phyloP scores from a whole-genome alignment of 75 land plant genomes.

The Pinus taeda region DNA sequence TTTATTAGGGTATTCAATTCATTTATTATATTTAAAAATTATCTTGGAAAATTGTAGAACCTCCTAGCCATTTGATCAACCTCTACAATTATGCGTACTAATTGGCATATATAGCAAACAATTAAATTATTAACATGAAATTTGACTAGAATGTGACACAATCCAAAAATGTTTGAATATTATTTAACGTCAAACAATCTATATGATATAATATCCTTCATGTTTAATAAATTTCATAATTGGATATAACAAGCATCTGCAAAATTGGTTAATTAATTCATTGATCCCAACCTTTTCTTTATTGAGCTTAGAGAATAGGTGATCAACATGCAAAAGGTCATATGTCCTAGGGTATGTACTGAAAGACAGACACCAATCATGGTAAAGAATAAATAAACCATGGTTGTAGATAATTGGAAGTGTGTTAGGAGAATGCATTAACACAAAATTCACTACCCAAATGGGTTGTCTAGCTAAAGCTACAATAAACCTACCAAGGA shows the following conservation, averaged over 20 bases:
- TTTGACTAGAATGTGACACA: neutral
- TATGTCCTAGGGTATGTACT: conserved; percentile 83
- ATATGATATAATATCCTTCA: too few species aligned
- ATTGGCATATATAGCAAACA: conserved; percentile 52
- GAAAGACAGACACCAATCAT: conserved; percentile 91
- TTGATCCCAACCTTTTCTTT: conserved; percentile 37
- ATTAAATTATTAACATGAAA: neutral
- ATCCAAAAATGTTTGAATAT: neutral
- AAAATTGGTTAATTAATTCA: neutral
- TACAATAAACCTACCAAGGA: conserved; percentile 69
- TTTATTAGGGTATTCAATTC: conserved; percentile 66
- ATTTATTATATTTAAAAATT: conserved; percentile 29
- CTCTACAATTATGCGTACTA: conserved; percentile 68
- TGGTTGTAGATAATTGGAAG: conserved; percentile 77
- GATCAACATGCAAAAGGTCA: conserved; percentile 87
- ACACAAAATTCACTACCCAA: conserved; percentile 93
- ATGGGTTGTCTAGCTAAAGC: conserved; percentile 51
- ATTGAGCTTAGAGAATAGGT: conserved; percentile 67
- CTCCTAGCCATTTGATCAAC: conserved; percentile 88
- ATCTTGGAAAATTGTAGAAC: conserved; percentile 79
- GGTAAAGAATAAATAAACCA: conserved; percentile 74
- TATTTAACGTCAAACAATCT: neutral
- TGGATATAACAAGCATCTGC: neutral
- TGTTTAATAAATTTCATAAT: neutral
- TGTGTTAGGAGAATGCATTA: conserved; percentile 79